phyloP scores from a whole-genome alignment of 2,329 filamentous ascomycete species.

The Nothophaeocryptopus gaeumannii region DNA sequence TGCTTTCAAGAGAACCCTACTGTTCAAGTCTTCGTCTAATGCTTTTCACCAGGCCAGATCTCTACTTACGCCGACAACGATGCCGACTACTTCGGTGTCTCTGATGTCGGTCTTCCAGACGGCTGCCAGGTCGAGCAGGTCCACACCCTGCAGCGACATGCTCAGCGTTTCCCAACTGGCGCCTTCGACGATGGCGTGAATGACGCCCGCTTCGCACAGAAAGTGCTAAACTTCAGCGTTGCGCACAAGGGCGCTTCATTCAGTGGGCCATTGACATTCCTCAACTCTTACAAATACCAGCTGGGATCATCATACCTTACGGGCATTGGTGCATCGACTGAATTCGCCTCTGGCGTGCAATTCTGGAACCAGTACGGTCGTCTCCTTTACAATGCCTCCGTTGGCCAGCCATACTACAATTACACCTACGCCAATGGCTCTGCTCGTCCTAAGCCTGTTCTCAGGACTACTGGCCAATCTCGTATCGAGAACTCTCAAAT shows the following conservation, averaged over 20 bases:
- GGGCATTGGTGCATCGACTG: constrained; percentile 35
- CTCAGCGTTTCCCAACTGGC: constrained; percentile 51
- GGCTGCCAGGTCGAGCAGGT: constrained; percentile 58
- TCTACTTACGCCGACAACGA: constrained; percentile 49
- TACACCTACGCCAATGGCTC: constrained; percentile 49
- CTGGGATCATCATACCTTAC: constrained; percentile 40
- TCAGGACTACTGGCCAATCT: constrained; percentile 55
- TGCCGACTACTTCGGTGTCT: constrained; percentile 48
- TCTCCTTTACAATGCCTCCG: constrained; percentile 50
- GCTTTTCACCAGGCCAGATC: constrained; percentile 36
- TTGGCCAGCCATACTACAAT: constrained; percentile 51
- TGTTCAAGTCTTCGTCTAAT: neutral
- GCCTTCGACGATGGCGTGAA: constrained; percentile 50
- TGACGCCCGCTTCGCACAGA: constrained; percentile 49
- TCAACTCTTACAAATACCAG: constrained; percentile 53
- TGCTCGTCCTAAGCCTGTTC: constrained; percentile 48
- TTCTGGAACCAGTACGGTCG: constrained; percentile 58
- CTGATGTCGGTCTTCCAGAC: constrained; percentile 48
- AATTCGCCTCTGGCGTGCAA: constrained; percentile 49
- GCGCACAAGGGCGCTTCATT: constrained; percentile 38
- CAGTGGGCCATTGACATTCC: constrained; percentile 50
- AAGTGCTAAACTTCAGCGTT: constrained; percentile 47
- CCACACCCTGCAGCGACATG: constrained; percentile 55
- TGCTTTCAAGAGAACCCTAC: neutral
- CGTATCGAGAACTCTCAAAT: constrained; percentile 56